Evolutionary conservation across 352 stramenopile species (phyloP).

Genomic region (Phytopythium aichiense): DNA sequence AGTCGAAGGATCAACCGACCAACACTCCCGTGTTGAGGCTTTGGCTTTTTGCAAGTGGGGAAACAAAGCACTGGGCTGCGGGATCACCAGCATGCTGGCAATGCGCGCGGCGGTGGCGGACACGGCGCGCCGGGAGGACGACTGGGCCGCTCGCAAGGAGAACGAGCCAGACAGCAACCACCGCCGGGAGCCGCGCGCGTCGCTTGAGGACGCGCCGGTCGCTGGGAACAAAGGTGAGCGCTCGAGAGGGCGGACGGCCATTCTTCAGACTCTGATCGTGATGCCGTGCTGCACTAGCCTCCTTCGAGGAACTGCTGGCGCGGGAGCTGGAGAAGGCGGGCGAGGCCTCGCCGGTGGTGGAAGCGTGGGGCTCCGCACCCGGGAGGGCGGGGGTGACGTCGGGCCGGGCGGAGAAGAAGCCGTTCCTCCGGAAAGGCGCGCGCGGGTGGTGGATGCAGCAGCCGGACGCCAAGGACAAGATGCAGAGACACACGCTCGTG

Average conservation of each 20-base stretch:
- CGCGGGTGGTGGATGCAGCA: conserved; percentile 85
- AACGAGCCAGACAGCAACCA: conserved; percentile 15
- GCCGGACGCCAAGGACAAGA: conserved; percentile 42
- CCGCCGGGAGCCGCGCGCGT: conserved; percentile 11
- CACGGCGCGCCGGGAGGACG: conserved; percentile 5
- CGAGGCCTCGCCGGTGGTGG: background rate
- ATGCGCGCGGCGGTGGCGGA: conserved; percentile 10
- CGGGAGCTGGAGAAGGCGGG: conserved; percentile 48
- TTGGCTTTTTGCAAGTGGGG: background rate
- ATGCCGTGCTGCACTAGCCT: conserved; percentile 20
- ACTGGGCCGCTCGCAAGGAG: conserved; percentile 15
- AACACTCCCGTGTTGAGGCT: conserved; percentile 11
- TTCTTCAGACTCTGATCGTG: background rate
- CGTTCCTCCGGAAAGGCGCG: conserved; percentile 70
- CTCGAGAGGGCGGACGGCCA: background rate
- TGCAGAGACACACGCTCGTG: conserved; percentile 53
- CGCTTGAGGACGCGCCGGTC: conserved; percentile 17
- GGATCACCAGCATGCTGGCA: conserved; percentile 4
- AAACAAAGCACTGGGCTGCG: background rate
- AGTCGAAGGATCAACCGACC: conserved; percentile 10
- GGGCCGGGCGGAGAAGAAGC: conserved; percentile 23
- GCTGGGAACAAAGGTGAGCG: conserved; percentile 13
- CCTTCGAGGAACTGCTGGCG: conserved; percentile 68
- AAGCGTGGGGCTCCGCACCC: background rate
- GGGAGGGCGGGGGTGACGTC: background rate